These are phyloP conservation scores for Colletotrichum tanaceti DNA, from an alignment of 2,329 filamentous ascomycete genomes.

Conservation along the genomic window DNA sequence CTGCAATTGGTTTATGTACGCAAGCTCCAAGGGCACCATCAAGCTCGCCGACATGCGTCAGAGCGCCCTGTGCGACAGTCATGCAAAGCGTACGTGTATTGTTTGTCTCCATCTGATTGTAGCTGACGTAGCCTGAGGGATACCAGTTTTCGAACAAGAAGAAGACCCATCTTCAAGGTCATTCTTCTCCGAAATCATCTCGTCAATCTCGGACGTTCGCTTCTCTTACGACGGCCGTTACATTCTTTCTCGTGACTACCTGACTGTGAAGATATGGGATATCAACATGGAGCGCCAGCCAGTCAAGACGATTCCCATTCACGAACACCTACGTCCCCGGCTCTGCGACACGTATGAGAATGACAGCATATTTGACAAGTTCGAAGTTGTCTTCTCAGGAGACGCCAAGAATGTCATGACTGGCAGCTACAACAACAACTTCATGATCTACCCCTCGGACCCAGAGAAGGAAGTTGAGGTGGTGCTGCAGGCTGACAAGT, in stretches of 20 bases:
- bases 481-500: constrained; percentile 97
- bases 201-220: constrained; percentile 97
- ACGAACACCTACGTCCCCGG: constrained; percentile 93
- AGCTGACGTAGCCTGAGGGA: neutral
- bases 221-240: constrained; percentile 97
- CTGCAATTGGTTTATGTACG: constrained; percentile 99
- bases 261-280: constrained; percentile 99
- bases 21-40: constrained; percentile 98
- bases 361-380: constrained; percentile 99
- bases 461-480: constrained; percentile 97
- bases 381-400: constrained; percentile 98
- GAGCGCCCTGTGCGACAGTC: constrained; percentile 94
- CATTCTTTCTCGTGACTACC: constrained; percentile 96
- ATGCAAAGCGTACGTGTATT: constrained; percentile 83
- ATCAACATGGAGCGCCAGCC: constrained; percentile 99
- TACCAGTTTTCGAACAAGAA: constrained; percentile 95
- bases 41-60: constrained; percentile 99
- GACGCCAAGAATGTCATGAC: constrained; percentile 99
- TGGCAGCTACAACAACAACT: constrained; percentile 99
- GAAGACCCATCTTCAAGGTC: constrained; percentile 96
- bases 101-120: neutral
- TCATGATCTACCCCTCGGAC: constrained; percentile 99
- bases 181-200: constrained; percentile 99
- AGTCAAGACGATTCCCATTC: constrained; percentile 98
- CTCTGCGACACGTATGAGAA: constrained; percentile 99